Base-by-base conservation (phyloP, 176 grass and related monocot genomes). In the Phoenix dactylifera region DNA sequence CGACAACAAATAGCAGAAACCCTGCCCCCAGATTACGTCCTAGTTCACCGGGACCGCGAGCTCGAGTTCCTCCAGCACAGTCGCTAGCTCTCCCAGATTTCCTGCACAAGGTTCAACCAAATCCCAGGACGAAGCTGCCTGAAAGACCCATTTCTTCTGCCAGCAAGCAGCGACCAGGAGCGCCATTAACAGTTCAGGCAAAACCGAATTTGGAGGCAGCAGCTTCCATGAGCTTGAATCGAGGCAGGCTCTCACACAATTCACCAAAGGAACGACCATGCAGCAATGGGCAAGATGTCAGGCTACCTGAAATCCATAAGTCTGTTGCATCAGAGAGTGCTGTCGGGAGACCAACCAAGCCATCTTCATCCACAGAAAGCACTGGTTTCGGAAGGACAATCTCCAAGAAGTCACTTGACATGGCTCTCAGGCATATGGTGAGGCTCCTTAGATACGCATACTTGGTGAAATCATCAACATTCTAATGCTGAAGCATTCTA, bases 351-450 rank as follows among this genome's bases (percentile, higher is more conserved):
- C 49, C 49, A 1, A 22, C 24, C 25, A 60, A 60, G 69, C 57
- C 58, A 3, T 9, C 70, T 62, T 72, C 59, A 23, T 50, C 59
- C 4, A 44, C 26, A 12, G 70, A 63, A 16, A 62, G 51, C 59
- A 39, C 5, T 5, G 70, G 58, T 44, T 62, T 54, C 20, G 70
- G 68, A 15, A 60, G 59, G 24, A 62, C 58, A 24, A 44, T 61
- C 32, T 70, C 68, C 54, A 69, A 69, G 54, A 58, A 58, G 18
- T 48, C 66, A n/a, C 54, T 56, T 24, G 53, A 70, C 54, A 26
- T 62, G 18, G 58, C 69, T 20, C 6, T 62, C 50, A 53, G 39
- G 70, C 58, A 72, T 35, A 72, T 35, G 70, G 70, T 72, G 23
- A 62, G 25, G 35, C 9, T 44, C 35, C 12, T 44, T 44, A 44